Conservation (phyloP, 2,329 filamentous ascomycete species). For the Teratosphaeria viscida region DNA sequence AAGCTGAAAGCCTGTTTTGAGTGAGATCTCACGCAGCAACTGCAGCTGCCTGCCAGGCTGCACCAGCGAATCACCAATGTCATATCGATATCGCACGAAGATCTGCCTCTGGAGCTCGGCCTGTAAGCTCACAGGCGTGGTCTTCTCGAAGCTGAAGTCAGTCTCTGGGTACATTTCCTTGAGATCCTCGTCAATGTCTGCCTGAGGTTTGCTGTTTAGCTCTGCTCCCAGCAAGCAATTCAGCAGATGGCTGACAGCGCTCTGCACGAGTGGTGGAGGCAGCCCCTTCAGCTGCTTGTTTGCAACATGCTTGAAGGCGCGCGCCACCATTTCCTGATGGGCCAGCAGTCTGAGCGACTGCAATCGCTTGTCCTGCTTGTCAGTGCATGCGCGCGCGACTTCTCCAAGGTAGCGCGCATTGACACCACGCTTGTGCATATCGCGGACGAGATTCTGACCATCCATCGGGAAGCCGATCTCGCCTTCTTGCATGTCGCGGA, state of each 20-base stretch:
- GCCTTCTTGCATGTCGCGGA: slow-evolving; percentile 79
- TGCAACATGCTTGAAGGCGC: slow-evolving; percentile 87
- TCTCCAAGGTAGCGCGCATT: slow-evolving; percentile 93
- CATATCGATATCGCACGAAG: slow-evolving; percentile 63
- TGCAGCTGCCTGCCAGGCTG: slow-evolving; percentile 62
- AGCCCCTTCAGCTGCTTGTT: slow-evolving; percentile 69
- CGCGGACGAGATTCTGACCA: slow-evolving; percentile 75
- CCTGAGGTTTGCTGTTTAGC: slow-evolving; percentile 65
- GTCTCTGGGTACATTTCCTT: slow-evolving; percentile 71
- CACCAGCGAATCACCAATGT: slow-evolving; percentile 58
- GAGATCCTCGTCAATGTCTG: slow-evolving; percentile 66
- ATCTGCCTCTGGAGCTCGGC: slow-evolving; percentile 63
- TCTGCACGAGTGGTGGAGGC: slow-evolving; percentile 66
- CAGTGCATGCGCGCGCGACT: slow-evolving; percentile 53
- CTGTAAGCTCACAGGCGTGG: slow-evolving; percentile 63
- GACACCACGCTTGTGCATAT: slow-evolving; percentile 93
- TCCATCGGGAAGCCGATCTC: slow-evolving; percentile 98
- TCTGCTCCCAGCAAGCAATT: slow-evolving; percentile 81
- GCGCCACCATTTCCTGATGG: slow-evolving; percentile 86
- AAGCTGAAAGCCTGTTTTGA: slow-evolving; percentile 85
- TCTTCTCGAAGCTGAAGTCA: slow-evolving; percentile 69
- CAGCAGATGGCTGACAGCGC: slow-evolving; percentile 74
- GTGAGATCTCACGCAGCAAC: slow-evolving; percentile 74
- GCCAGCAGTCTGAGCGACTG: slow-evolving; percentile 67
- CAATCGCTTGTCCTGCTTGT: slow-evolving; percentile 55